Base-by-base conservation (phyloP, 2,329 filamentous ascomycete species). In the Geosmithia flava region DNA sequence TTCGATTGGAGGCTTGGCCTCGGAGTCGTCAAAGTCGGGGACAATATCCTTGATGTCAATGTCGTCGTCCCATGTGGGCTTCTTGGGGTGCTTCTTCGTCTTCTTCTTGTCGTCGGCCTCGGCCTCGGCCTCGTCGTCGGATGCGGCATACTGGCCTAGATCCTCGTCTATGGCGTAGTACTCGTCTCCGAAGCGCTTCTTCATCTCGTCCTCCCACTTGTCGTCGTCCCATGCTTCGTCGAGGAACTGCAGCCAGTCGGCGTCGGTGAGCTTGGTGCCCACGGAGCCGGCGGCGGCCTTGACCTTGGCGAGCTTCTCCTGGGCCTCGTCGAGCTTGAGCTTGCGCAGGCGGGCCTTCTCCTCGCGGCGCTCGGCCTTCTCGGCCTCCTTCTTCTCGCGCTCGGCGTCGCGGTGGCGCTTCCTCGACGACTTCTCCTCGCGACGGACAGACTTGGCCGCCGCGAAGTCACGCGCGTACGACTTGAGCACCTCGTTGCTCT, bases 1-100 rank as follows among this genome's bases (percentile, higher is more conserved):
- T 5, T 78, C 78, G 2, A 83, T 67, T 1, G 69, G 67, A 19
- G 78, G 76, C 46, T 72, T 67, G 20, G 44, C 61, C 50, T 74
- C 68, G 7, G 78, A 78, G 23, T 87, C 85, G 19, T 87, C 80
- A 59, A 94, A 95, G 52, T 95, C 87, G 1, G 88, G 89, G 27
- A 95, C 70, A 46, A 96, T 75, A 62, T 95, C 91, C 52, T 85
- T 88, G 68, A 98, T 97, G 61, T 97, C 90, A 57, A 98, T 96
- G 61, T 98, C 93, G 59, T 97, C 89, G 57, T 96, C 87, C 85
- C 91, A 98, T 59, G 75, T 82, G 54, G 79, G 80, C 59, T 78
- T 81, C 62, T 78, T 81, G 47, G 65, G 54, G 17, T 67, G 66
- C 41, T 68, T 61, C 53, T 58, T 63, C 45, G 68, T 72, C 16